Conservation (phyloP, 768 basidiomycete species). For the Boletus fagicola region DNA sequence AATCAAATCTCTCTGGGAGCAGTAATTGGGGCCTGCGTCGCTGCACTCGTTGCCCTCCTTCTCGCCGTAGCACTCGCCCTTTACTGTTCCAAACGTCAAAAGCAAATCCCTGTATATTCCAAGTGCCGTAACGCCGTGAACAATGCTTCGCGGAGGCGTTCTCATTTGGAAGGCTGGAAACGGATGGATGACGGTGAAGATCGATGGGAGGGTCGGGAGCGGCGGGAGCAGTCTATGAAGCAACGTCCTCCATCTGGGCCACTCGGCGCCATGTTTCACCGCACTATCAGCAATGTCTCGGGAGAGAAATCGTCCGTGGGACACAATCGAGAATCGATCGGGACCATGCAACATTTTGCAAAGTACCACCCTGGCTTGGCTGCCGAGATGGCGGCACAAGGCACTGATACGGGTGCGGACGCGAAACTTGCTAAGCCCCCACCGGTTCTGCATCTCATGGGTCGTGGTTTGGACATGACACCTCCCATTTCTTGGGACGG, state of each 20-base stretch:
- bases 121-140: slow-evolving; percentile 40
- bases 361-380: slow-evolving; percentile 59
- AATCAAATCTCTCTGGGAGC: slow-evolving; percentile 39
- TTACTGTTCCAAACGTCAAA: slow-evolving; percentile 49
- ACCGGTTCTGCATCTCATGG: slow-evolving; percentile 45
- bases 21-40: slow-evolving; percentile 64
- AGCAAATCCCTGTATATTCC: slow-evolving; percentile 22
- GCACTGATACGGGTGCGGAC: slow-evolving; percentile 23
- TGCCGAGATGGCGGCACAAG: slow-evolving; percentile 46
- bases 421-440: slow-evolving; percentile 17
- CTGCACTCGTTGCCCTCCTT: slow-evolving; percentile 52
- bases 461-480: slow-evolving; percentile 39
- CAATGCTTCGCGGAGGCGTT: slow-evolving; percentile 45
- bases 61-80: slow-evolving; percentile 50
- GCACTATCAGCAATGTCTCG: slow-evolving; percentile 52
- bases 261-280: slow-evolving; percentile 62
- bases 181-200: slow-evolving; percentile 54
- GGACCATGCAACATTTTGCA: slow-evolving; percentile 45
- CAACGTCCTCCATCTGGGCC: slow-evolving; percentile 42
- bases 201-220: slow-evolving; percentile 42
- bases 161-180: slow-evolving; percentile 50
- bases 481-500: slow-evolving; percentile 52
- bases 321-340: slow-evolving; percentile 31
- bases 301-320: slow-evolving; percentile 45
- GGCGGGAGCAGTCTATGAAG: slow-evolving; percentile 38